Evolutionary conservation across 1,284 basidiomycete genomes (phyloP).

Genomic region (Pyrrhoderma lamaoense): DNA sequence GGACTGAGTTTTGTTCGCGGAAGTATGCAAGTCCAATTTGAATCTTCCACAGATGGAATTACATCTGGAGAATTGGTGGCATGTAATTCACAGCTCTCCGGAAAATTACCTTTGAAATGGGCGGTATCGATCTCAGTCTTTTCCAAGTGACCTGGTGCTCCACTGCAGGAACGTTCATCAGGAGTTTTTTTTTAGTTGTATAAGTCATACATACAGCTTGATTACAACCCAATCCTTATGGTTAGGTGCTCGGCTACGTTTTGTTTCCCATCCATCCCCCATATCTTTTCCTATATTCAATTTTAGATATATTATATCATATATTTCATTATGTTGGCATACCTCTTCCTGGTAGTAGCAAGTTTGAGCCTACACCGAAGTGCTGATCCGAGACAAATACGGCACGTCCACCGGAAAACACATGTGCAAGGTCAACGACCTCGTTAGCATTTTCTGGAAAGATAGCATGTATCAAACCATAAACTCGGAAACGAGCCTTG

Average conservation of each 20-base stretch:
- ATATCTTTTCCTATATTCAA: constrained; percentile 61
- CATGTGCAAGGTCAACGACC: constrained; percentile 81
- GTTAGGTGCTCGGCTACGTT: constrained; percentile 70
- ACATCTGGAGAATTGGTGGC: constrained; percentile 45
- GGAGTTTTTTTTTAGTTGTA: not conserved
- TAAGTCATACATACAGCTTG: constrained; percentile 59
- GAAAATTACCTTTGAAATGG: constrained; percentile 96
- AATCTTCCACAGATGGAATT: constrained; percentile 30
- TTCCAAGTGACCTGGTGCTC: constrained; percentile 62
- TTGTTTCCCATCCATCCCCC: constrained; percentile 99
- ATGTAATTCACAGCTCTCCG: constrained; percentile 81
- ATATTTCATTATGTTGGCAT: constrained; percentile 11
- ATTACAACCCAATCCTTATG: constrained; percentile 92
- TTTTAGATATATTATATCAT: constrained; percentile 15
- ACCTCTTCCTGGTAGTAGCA: constrained; percentile 87
- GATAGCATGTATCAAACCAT: constrained; percentile 69
- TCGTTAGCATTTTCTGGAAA: constrained; percentile 45
- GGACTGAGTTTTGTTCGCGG: constrained; percentile 79
- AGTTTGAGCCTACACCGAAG: constrained; percentile 87
- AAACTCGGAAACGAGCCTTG: constrained; percentile 82
- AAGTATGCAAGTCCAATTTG: constrained; percentile 70
- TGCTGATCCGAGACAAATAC: constrained; percentile 86
- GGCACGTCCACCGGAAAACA: constrained; percentile 82
- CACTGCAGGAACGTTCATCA: constrained; percentile 33
- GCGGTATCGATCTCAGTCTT: constrained; percentile 89